Base-by-base conservation (phyloP, 1,139 yeast species). In the Hemisphaericaspora subhashii region DNA sequence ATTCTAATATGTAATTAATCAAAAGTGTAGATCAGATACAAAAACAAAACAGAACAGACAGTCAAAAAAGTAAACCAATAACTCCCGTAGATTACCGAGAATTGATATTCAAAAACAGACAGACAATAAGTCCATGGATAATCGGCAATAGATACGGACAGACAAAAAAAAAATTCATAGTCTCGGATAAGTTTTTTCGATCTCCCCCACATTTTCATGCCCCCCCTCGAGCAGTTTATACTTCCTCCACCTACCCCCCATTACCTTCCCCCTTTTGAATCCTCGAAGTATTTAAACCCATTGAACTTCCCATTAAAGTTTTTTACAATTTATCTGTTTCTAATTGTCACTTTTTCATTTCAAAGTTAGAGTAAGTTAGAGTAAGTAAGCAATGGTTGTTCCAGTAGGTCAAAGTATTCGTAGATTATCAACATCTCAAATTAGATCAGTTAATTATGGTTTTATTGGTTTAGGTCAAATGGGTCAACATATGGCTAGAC, bases 401-500 rank as follows among this genome's bases (percentile, higher is more conserved):
- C 24, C 24, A 8, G 24, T 22, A 8, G 24, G 24, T 31, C 33
- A 31, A 22, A 13, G 12, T n/a, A 36, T 51, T 14, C 61, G 64
- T 44, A 42, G 43, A 26, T 55, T 66, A 31, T 58, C 66, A 12
- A 31, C 40, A 14, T 34, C 56, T 6, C 31, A 52, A 4, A 37
- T 48, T 8, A 36, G 35, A 13, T 47, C 46, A 24, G 56, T 64
- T 44, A 65, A 57, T 42, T 71, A 68, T 49, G 83, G 82, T 15
- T 77, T 77, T 56, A 68, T 78, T 33, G 83, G 83, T 11, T 64
- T 78, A 20, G 83, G 83, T 15, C 75, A 75, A 43, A 78, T 78
- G 83, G 81, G 83, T 41, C 74, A 72, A 43, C 76, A 75, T 46
- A 78, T 78, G 83, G 82, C 82, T 15, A 62, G 71, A 46, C 81